phyloP scores from a whole-genome alignment of 2,329 filamentous ascomycete genomes.

The Ploettnerulaceae sp. region DNA sequence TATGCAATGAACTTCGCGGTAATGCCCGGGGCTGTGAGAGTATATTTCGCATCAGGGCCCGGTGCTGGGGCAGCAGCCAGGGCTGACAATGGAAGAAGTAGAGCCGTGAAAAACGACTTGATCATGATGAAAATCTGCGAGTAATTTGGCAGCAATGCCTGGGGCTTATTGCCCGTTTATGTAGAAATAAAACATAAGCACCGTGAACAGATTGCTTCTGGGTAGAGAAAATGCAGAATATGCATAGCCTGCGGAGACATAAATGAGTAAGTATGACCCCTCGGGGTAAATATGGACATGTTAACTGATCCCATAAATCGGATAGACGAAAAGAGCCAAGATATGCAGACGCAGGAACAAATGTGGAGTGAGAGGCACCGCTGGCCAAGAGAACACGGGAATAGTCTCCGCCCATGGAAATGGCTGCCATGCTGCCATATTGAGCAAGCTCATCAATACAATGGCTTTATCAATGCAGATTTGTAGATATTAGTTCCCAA shows the following conservation, averaged over 20 bases:
- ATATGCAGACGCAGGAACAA: background rate
- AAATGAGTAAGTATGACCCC: background rate
- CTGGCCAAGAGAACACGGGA: background rate
- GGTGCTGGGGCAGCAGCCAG: conserved; percentile 33
- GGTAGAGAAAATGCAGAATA: background rate
- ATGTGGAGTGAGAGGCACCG: background rate
- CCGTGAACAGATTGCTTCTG: background rate
- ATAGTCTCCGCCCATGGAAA: background rate
- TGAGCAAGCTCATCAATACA: background rate
- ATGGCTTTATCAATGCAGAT: background rate
- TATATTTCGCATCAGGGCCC: conserved; percentile 63
- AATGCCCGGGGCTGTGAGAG: conserved; percentile 62
- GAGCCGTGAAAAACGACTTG: conserved; percentile 7
- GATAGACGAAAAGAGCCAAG: background rate
- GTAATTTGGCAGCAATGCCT: no score
- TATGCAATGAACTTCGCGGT: conserved; percentile 62
- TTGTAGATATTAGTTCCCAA: background rate
- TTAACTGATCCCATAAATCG: background rate
- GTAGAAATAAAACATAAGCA: background rate
- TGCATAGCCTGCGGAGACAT: background rate
- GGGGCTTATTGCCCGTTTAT: background rate
- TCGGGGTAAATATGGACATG: background rate
- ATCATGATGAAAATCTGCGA: background rate
- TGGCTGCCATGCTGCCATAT: background rate
- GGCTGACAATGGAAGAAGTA: conserved; percentile 12